Evolutionary conservation across 2,329 filamentous ascomycete species (phyloP).

Genomic region (Cladosporium sp.): DNA sequence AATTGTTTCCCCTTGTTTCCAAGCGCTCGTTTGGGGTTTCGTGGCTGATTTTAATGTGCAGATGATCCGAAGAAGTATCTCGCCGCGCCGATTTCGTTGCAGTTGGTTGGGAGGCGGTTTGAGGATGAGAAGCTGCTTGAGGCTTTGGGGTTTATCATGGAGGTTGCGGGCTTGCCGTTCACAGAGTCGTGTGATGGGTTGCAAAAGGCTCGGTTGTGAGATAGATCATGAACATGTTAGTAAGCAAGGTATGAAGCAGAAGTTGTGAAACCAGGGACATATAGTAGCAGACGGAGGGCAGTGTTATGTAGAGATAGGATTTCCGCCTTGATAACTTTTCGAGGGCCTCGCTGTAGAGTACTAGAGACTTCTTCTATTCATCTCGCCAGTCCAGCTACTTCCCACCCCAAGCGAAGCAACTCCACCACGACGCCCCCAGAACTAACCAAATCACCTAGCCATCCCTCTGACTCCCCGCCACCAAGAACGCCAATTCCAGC

Average conservation of each 20-base stretch:
- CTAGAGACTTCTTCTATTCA: too few relatives aligned
- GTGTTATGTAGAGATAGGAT: too few relatives aligned
- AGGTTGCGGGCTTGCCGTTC: not conserved
- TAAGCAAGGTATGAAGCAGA: too few relatives aligned
- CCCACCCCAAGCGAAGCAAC: too few relatives aligned
- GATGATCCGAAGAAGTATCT: conserved; percentile 40
- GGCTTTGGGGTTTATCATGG: not conserved
- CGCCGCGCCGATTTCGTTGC: conserved; percentile 50
- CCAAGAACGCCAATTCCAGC: conserved; percentile 86
- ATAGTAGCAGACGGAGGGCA: too few relatives aligned
- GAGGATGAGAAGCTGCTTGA: conserved; percentile 52
- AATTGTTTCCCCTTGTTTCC: not conserved
- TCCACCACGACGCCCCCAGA: too few relatives aligned
- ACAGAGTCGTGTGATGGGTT: not conserved
- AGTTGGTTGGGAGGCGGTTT: conserved; percentile 50
- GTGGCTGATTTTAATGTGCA: not conserved
- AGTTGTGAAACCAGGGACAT: not conserved
- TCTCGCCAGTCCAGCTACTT: not conserved
- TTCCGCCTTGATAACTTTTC: too few relatives aligned
- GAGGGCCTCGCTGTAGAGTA: too few relatives aligned
- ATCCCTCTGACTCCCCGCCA: conserved; percentile 59
- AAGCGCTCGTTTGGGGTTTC: not conserved
- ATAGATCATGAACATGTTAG: too few relatives aligned
- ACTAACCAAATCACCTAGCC: too few relatives aligned
- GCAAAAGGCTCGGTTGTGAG: not conserved